phyloP scores from a whole-genome alignment of 192 early-diverging fungal species.

The Mortierella hygrophila region DNA sequence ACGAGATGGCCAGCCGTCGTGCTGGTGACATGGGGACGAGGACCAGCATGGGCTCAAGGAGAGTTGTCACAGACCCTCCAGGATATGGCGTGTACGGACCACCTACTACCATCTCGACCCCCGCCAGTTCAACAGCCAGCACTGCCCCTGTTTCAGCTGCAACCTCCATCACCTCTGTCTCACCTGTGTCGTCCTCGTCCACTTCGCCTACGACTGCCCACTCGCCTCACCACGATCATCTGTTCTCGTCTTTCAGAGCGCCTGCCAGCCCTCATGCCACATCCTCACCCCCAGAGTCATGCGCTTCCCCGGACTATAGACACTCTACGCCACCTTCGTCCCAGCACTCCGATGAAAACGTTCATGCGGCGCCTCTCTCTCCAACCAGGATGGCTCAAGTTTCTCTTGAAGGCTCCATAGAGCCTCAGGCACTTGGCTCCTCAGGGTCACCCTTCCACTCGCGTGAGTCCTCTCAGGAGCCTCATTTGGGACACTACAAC shows the following conservation, averaged over 20 bases:
- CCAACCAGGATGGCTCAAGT: constrained; percentile 40
- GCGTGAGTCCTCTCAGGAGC: not conserved
- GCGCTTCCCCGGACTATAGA: constrained; percentile 28
- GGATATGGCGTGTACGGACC: constrained; percentile 27
- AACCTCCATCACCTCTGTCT: constrained; percentile 32
- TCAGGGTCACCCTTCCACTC: constrained; percentile 14
- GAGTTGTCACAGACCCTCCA: constrained; percentile 18
- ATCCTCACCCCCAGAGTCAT: constrained; percentile 41
- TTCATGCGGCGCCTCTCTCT: constrained; percentile 14
- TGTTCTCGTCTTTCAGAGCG: constrained; percentile 36
- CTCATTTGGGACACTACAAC: not conserved
- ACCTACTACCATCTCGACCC: constrained; percentile 5
- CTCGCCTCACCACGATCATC: constrained; percentile 30
- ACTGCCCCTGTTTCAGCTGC: constrained; percentile 28
- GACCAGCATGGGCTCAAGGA: constrained; percentile 3
- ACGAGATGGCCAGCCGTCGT: constrained; percentile 45
- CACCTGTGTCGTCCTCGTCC: constrained; percentile 37
- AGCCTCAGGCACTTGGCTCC: not conserved
- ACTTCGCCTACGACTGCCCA: constrained; percentile 35
- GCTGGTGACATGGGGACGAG: constrained; percentile 16
- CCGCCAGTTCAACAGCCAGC: constrained; percentile 23
- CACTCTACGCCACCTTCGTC: constrained; percentile 32
- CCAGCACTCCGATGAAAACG: constrained; percentile 16
- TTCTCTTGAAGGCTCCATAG: constrained; percentile 13
- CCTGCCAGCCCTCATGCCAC: constrained; percentile 24